Percentiles rank a stretch among this genome's conserved stretches.
Evolutionary conservation across 2,329 filamentous ascomycete species (phyloP).

Genomic region (Diaporthe citri): DNA sequence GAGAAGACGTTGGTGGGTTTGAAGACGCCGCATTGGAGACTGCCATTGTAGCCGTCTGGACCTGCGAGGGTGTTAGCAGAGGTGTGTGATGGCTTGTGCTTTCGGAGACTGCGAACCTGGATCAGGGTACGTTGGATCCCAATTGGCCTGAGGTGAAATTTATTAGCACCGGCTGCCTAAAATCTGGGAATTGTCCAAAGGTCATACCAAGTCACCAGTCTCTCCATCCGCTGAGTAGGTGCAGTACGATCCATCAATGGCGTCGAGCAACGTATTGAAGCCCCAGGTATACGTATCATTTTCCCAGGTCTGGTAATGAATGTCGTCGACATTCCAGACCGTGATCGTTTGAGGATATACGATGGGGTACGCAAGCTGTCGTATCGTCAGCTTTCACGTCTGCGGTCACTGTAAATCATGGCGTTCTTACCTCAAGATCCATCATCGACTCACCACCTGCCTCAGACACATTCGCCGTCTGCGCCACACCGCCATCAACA

Average conservation of each 20-base stretch:
- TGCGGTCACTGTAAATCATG: background rate
- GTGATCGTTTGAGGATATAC: conserved; percentile 55
- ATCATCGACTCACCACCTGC: conserved; percentile 52
- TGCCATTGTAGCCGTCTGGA: conserved; percentile 61
- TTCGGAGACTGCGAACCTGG: conserved; percentile 36
- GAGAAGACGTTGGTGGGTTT: conserved; percentile 68
- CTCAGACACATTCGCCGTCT: conserved; percentile 15
- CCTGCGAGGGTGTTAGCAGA: conserved; percentile 24
- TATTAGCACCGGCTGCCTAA: background rate
- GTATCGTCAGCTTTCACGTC: background rate
- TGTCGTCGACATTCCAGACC: conserved; percentile 58
- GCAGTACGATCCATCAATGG: conserved; percentile 65
- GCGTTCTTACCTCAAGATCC: conserved; percentile 47
- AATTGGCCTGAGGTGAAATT: background rate
- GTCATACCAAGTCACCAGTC: conserved; percentile 56
- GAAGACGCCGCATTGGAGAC: conserved; percentile 51
- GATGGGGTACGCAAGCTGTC: conserved; percentile 50
- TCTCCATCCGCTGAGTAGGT: conserved; percentile 60
- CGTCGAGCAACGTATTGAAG: conserved; percentile 52
- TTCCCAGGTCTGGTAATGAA: conserved; percentile 49
- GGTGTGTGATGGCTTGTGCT: no score
- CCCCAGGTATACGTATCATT: conserved; percentile 37
- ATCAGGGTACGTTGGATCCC: conserved; percentile 63
- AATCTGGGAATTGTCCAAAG: background rate
- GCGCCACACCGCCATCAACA: conserved; percentile 36